phyloP scores from a whole-genome alignment of 2,329 filamentous ascomycete species.

The Hypoxylon sp. region DNA sequence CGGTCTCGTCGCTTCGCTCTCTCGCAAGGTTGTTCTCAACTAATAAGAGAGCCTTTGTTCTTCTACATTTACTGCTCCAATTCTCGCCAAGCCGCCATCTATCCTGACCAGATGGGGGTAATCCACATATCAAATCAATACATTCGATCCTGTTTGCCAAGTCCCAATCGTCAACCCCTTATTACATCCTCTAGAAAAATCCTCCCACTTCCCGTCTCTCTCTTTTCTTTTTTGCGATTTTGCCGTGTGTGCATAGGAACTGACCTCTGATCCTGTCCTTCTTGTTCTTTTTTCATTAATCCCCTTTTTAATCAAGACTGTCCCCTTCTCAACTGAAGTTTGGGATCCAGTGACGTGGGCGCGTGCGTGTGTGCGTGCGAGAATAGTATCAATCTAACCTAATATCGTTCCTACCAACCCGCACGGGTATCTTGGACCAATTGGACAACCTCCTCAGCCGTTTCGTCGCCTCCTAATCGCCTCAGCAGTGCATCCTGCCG shows the following conservation, averaged over 20 bases:
- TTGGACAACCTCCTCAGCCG: constrained; percentile 14
- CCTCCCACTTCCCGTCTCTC: constrained; percentile 30
- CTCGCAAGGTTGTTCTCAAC: neutral
- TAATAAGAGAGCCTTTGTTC: neutral
- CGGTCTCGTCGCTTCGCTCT: neutral
- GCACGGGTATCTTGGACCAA: constrained; percentile 16
- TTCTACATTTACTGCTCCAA: constrained; percentile 12
- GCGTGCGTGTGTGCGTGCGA: constrained; percentile 19
- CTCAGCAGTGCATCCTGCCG: constrained; percentile 22
- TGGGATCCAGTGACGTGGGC: constrained; percentile 21
- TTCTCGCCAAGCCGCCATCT: constrained; percentile 45
- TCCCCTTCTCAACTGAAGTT: neutral
- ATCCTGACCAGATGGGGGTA: constrained; percentile 33
- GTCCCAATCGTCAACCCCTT: constrained; percentile 36
- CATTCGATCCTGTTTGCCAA: constrained; percentile 43
- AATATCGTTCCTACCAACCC: constrained; percentile 15
- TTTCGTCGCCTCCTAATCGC: constrained; percentile 24
- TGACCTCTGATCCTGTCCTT: constrained; percentile 46
- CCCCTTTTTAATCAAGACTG: constrained; percentile 24
- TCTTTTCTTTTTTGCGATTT: constrained; percentile 26
- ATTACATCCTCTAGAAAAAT: constrained; percentile 42
- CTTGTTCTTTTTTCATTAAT: constrained; percentile 16
- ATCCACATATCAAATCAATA: constrained; percentile 39
- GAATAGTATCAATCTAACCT: constrained; percentile 39
- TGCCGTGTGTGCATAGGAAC: constrained; percentile 33